A percentile compares a stretch with the other conserved stretches of the same genome.
These are phyloP conservation scores for Termitomyces sp. DNA, from an alignment of 768 basidiomycete species.

Conservation along the genomic window DNA sequence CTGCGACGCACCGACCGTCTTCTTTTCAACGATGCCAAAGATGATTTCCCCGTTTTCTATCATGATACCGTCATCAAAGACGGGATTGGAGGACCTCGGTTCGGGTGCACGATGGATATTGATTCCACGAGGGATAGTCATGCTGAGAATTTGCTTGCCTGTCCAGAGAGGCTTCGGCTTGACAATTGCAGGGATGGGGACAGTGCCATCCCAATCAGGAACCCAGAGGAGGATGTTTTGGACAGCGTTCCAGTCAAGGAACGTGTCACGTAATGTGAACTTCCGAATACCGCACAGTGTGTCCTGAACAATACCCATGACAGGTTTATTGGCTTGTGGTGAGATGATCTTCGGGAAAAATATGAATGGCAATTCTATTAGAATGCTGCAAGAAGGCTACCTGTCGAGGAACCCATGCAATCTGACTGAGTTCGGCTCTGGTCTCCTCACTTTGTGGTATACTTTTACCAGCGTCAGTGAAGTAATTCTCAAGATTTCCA, in stretches of 20 bases:
- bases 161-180: constrained; percentile 98
- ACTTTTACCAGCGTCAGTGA: constrained; percentile 33
- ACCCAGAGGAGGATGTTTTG: constrained; percentile 99
- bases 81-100: constrained; percentile 72
- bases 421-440: constrained; percentile 94
- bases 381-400: constrained; percentile 30
- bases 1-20: constrained; percentile 94
- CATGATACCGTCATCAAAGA: constrained; percentile 90
- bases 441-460: constrained; percentile 99
- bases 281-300: constrained; percentile 97
- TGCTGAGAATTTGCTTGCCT: constrained; percentile 91
- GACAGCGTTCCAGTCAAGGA: constrained; percentile 92
- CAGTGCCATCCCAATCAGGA: constrained; percentile 91
- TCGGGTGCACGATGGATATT: constrained; percentile 84
- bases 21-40: constrained; percentile 95
- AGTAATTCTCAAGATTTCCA: neutral
- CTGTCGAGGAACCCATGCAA: constrained; percentile 97
- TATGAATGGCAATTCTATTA: neutral
- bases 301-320: constrained; percentile 99
- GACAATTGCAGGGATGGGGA: constrained; percentile 91
- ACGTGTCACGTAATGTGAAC: constrained; percentile 92
- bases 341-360: constrained; percentile 76
- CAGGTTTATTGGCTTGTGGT: constrained; percentile 98
- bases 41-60: constrained; percentile 96
- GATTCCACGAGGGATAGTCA: constrained; percentile 92